Conservation (phyloP, 2,329 filamentous ascomycete species). For the Corynespora cassiicola region DNA sequence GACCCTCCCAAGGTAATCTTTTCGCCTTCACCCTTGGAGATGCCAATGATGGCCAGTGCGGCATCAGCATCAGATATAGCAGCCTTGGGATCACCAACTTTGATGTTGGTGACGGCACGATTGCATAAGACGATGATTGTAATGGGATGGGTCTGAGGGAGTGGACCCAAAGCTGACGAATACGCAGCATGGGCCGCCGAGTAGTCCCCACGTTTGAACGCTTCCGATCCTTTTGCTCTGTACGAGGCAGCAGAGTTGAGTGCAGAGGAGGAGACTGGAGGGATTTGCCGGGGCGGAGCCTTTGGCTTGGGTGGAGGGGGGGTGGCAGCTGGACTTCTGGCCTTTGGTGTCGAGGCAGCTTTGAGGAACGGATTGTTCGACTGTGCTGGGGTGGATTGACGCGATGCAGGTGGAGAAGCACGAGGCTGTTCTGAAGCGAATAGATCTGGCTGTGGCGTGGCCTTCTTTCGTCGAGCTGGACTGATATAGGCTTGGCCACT, state of each 20-base stretch:
- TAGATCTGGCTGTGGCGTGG: slow-evolving; percentile 65
- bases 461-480: slow-evolving; percentile 79
- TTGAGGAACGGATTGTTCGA: slow-evolving; percentile 49
- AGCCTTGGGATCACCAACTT: slow-evolving; percentile 88
- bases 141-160: slow-evolving; percentile 82
- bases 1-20: slow-evolving; percentile 70
- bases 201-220: slow-evolving; percentile 95
- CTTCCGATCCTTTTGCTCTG: slow-evolving; percentile 79
- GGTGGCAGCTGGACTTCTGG: slow-evolving; percentile 46
- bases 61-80: slow-evolving; percentile 85
- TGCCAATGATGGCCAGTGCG: slow-evolving; percentile 80
- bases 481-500: slow-evolving; percentile 85
- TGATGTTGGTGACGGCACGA: slow-evolving; percentile 85
- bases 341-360: slow-evolving; percentile 30
- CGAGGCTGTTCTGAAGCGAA: slow-evolving; percentile 52
- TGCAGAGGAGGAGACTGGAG: slow-evolving; percentile 71
- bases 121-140: slow-evolving; percentile 91
- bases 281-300: slow-evolving; percentile 65
- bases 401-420: slow-evolving; percentile 27
- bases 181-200: slow-evolving; percentile 85
- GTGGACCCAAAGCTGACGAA: slow-evolving; percentile 73
- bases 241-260: slow-evolving; percentile 79
- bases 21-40: slow-evolving; percentile 79
- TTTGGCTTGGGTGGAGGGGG: slow-evolving; percentile 53
- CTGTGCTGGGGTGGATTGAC: slow-evolving; percentile 41